Conservation (phyloP, 2,329 filamentous ascomycete species). For the Colletotrichum neosansevieriae region DNA sequence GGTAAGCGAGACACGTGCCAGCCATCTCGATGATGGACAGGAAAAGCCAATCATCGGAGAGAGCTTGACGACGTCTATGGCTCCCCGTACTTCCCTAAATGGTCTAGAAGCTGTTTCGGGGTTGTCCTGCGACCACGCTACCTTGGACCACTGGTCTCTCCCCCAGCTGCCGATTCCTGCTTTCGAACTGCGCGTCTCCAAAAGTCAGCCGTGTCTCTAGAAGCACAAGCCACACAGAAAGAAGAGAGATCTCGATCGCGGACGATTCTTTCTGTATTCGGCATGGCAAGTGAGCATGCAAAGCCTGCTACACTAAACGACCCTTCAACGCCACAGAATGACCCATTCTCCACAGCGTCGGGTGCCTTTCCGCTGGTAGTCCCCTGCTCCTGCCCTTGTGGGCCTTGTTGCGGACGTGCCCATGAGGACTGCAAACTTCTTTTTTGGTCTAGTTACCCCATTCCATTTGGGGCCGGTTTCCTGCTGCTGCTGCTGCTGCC, state of each 20-base stretch:
- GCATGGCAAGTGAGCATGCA: constrained; percentile 25
- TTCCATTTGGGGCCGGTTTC: neutral
- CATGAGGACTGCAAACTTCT: neutral
- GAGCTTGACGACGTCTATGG: neutral
- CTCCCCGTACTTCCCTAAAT: neutral
- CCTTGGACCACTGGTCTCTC: too few relatives aligned
- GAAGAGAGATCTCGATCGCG: constrained; percentile 35
- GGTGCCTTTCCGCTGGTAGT: constrained; percentile 13
- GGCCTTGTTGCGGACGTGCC: too few relatives aligned
- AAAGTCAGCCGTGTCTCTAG: too few relatives aligned
- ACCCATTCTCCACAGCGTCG: constrained; percentile 19
- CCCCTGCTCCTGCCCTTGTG: neutral
- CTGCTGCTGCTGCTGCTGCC: too few relatives aligned
- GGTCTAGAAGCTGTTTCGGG: neutral
- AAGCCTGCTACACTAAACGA: constrained; percentile 21
- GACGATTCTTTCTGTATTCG: constrained; percentile 33
- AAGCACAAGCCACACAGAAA: constrained; percentile 29
- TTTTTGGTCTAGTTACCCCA: constrained; percentile 2
- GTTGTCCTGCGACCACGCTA: too few relatives aligned
- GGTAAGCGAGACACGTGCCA: constrained; percentile 20
- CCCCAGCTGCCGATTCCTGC: too few relatives aligned
- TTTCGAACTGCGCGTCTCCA: too few relatives aligned
- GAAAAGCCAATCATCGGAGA: neutral
- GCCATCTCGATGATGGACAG: neutral
- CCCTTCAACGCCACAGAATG: constrained; percentile 29